phyloP scores from a whole-genome alignment of 2,329 filamentous ascomycete species.

The Nakataea oryzae region DNA sequence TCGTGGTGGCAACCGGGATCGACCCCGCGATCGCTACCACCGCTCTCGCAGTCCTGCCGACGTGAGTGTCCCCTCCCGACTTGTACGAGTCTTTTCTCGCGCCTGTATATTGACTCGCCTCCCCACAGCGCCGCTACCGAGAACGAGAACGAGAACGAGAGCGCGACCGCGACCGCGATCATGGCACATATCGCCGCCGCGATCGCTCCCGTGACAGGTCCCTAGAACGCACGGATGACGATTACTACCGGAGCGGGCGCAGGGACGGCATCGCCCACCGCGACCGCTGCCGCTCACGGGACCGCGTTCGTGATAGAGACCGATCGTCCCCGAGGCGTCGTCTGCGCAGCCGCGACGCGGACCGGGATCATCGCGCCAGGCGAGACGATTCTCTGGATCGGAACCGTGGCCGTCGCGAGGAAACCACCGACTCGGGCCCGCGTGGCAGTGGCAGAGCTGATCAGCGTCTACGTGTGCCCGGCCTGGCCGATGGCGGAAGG shows the following conservation, averaged over 20 bases:
- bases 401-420: slow-evolving; percentile 52
- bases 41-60: slow-evolving; percentile 52
- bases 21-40: slow-evolving; percentile 39
- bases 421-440: slow-evolving; percentile 59
- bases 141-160: slow-evolving; percentile 20
- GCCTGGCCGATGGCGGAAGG: slow-evolving; percentile 34
- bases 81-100: slow-evolving; percentile 10
- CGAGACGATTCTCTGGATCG: slow-evolving; percentile 66
- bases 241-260: slow-evolving; percentile 48
- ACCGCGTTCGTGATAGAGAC: slow-evolving; percentile 47
- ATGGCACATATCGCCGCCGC: slow-evolving; percentile 51
- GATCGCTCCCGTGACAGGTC: slow-evolving; percentile 68
- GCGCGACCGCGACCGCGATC: slow-evolving; percentile 38
- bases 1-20: slow-evolving; percentile 34
- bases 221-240: slow-evolving; percentile 55
- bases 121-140: slow-evolving; percentile 45
- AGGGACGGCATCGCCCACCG: slow-evolving; percentile 39
- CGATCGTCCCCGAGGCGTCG: slow-evolving; percentile 46
- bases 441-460: slow-evolving; percentile 58
- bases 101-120: slow-evolving; percentile 25
- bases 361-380: slow-evolving; percentile 53
- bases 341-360: slow-evolving; percentile 53
- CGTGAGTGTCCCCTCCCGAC: slow-evolving; percentile 33
- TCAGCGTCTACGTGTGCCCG: slow-evolving; percentile 42
- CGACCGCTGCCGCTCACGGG: slow-evolving; percentile 56